These are phyloP conservation scores for Starmerella stigmatis DNA, from an alignment of 805 yeast genomes.

Conservation along the genomic window DNA sequence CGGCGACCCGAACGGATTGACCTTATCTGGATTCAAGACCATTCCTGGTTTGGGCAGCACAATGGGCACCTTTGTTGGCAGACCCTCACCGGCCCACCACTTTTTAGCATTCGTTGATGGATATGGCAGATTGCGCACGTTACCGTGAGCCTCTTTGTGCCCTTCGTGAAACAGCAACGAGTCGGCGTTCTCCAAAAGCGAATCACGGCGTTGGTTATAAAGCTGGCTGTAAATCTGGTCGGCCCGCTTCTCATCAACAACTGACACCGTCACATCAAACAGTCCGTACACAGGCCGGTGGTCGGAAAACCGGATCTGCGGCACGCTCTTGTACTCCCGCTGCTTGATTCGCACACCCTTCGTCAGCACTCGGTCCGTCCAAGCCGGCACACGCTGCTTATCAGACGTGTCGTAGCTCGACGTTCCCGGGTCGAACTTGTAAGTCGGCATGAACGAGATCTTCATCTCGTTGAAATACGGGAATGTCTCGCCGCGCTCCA, in stretches of 20 bases:
- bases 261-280: conserved; percentile 52
- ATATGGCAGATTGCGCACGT: conserved; percentile 48
- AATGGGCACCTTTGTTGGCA: conserved; percentile 57
- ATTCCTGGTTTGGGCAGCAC: conserved; percentile 34
- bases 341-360: conserved; percentile 41
- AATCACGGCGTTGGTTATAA: conserved; percentile 45
- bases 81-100: conserved; percentile 89
- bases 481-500: conserved; percentile 61
- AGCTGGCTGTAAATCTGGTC: conserved; percentile 46
- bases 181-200: conserved; percentile 25
- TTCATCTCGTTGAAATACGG: conserved; percentile 66
- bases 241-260: conserved; percentile 56
- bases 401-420: conserved; percentile 76
- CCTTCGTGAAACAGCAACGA: conserved; percentile 24
- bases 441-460: conserved; percentile 76
- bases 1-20: conserved; percentile 52
- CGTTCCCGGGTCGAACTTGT: conserved; percentile 82
- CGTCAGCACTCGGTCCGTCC: conserved; percentile 86
- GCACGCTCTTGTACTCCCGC: conserved; percentile 59
- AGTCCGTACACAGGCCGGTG: conserved; percentile 89
- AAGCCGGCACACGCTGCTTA: conserved; percentile 84
- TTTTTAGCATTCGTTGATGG: conserved; percentile 73
- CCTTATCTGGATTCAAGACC: conserved; percentile 57
- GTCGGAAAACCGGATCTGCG: conserved; percentile 58
- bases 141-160: background rate